Base-by-base conservation (phyloP, 805 yeast genomes). In the Vanderwaltozyma tropicalis region DNA sequence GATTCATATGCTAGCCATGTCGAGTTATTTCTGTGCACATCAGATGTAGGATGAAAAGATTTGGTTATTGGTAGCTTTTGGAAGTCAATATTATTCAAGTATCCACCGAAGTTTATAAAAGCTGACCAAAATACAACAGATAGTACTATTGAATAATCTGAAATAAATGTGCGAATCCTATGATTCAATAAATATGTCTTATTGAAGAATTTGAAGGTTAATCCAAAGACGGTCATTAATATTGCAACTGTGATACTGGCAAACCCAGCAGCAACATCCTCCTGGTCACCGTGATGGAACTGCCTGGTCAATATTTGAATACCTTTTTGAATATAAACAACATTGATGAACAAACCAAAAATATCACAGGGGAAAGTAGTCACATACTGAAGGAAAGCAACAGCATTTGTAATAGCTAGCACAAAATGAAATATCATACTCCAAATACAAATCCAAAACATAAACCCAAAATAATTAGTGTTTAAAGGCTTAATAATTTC, bases 361-460 rank as follows among this genome's bases (percentile, higher is more conserved):
- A 85, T 85, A 45, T 89, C 95, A 58, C 96, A 88, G 2, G 94
- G 84, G 54, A 76, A 89, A 37, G 76, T 66, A 2, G 95, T 80
- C 20, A 88, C 83, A 48, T 72, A 78, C 44, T 74, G 73, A 62
- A 86, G 65, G 34, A 73, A 75, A 38, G 75, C 67, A 22, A 84
- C 82, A 44, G 74, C 63, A 57, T 89, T 89, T 37, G 72, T 61
- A 3, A 80, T 43, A 0, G 96, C 88, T 28, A 89, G 66, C 1
- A 77, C 41, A 19, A 84, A 63, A 61, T 92, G 97, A 63, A 84
- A 69, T 11, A 78, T 68, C 84, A 81, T 80, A 4, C 85, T 71
- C 98, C 98, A 89, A 5, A 92, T 66, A 50, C 87, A 84, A 24
- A 89, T 67, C 97, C 97, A 92, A 55, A 89, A 80, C 95, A 92